phyloP scores from a whole-genome alignment of 2,329 filamentous ascomycete genomes.

The Penicillium sp. region DNA sequence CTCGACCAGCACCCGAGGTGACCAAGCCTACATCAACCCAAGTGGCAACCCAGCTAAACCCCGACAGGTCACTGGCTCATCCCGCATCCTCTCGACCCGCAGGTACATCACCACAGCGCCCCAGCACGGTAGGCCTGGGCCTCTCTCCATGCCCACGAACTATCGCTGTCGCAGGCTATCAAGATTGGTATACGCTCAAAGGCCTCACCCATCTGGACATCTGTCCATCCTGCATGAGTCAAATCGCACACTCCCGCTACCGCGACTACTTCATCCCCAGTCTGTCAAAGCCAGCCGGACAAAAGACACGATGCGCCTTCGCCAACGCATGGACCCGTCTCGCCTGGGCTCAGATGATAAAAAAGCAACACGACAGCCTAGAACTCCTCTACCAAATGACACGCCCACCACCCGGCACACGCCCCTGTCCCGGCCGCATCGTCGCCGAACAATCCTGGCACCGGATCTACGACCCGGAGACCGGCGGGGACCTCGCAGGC shows the following conservation, averaged over 20 bases:
- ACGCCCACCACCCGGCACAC: conserved; percentile 55
- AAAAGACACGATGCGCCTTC: conserved; percentile 71
- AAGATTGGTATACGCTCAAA: conserved; percentile 79
- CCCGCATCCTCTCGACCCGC: conserved; percentile 1
- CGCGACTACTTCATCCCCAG: conserved; percentile 63
- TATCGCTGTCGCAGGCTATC: conserved; percentile 58
- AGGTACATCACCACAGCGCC: conserved; percentile 12
- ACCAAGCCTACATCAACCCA: neutral
- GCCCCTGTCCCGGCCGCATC: conserved; percentile 58
- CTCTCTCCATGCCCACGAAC: conserved; percentile 70
- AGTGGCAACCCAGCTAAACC: neutral
- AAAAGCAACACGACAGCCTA: conserved; percentile 64
- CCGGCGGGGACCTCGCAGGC: conserved; percentile 60
- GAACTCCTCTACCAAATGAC: conserved; percentile 68
- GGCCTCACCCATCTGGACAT: conserved; percentile 71
- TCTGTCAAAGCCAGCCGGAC: conserved; percentile 55
- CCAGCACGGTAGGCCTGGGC: conserved; percentile 19
- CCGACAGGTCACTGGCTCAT: conserved; percentile 10
- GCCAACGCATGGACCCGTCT: conserved; percentile 79
- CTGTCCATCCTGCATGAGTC: conserved; percentile 74
- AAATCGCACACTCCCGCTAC: conserved; percentile 69
- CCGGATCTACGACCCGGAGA: conserved; percentile 67
- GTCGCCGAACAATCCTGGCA: conserved; percentile 67
- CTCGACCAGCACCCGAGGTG: neutral
- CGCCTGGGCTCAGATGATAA: conserved; percentile 76